phyloP scores from a whole-genome alignment of 306 rosid genomes.

The Cotoneaster glaucophyllus region DNA sequence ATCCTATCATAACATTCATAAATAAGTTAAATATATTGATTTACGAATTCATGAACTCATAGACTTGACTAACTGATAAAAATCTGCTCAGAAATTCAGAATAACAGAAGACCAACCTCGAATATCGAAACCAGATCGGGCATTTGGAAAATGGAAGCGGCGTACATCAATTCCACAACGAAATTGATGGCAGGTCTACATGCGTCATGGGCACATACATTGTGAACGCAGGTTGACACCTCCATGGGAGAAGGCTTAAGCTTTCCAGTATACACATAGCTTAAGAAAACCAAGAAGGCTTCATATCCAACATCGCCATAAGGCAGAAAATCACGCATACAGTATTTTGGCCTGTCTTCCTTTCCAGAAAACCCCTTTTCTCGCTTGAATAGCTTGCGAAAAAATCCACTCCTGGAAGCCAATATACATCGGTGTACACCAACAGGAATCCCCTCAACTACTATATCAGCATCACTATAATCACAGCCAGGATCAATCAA shows the following conservation, averaged over 20 bases:
- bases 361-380: slow-evolving; percentile 19
- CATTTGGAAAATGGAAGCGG: slow-evolving; percentile 41
- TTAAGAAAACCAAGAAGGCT: slow-evolving; percentile 42
- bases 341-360: slow-evolving; percentile 30
- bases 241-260: slow-evolving; percentile 40
- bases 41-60: not conserved
- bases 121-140: slow-evolving; percentile 42
- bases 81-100: not conserved
- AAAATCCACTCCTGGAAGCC: slow-evolving; percentile 43
- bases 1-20: not conserved
- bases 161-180: slow-evolving; percentile 46
- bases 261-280: slow-evolving; percentile 45
- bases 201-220: slow-evolving; percentile 40
- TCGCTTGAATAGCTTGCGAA: slow-evolving; percentile 31
- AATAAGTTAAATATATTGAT: not conserved
- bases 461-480: slow-evolving; percentile 40
- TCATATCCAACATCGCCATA: slow-evolving; percentile 46
- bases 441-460: slow-evolving; percentile 37
- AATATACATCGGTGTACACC: slow-evolving; percentile 49
- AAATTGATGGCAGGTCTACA: slow-evolving; percentile 51
- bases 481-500: slow-evolving; percentile 36
- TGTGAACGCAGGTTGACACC: slow-evolving; percentile 49
- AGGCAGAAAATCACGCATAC: slow-evolving; percentile 36
- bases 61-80: not conserved
- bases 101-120: slow-evolving; percentile 31